Evolutionary conservation across 208 protist genomes (phyloP).

Genomic region (Phytomonas serpens): DNA sequence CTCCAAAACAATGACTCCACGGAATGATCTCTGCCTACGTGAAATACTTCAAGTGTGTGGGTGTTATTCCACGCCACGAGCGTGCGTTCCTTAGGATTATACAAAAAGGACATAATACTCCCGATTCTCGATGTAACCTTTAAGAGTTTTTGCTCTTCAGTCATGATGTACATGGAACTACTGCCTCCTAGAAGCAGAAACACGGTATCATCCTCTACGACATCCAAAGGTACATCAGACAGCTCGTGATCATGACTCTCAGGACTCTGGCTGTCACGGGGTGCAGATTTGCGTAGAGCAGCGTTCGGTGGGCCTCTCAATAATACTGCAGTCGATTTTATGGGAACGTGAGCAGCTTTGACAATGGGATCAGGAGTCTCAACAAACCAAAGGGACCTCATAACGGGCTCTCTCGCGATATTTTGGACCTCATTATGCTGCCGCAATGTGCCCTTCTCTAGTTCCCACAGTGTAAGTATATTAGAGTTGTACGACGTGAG

Average conservation of each 20-base stretch:
- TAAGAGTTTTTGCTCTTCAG: slow-evolving; percentile 61
- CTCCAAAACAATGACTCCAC: slow-evolving; percentile 38
- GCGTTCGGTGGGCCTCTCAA: background rate
- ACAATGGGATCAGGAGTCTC: slow-evolving; percentile 30
- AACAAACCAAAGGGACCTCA: slow-evolving; percentile 67
- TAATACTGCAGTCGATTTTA: background rate
- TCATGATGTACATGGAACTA: slow-evolving; percentile 31
- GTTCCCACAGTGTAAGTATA: slow-evolving; percentile 55
- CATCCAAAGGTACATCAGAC: background rate
- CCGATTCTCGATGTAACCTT: slow-evolving; percentile 43
- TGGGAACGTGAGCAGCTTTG: slow-evolving; percentile 35
- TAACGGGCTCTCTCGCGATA: background rate
- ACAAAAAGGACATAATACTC: slow-evolving; percentile 44
- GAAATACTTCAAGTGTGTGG: slow-evolving; percentile 59
- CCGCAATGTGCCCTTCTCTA: slow-evolving; percentile 37
- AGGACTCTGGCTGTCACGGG: background rate
- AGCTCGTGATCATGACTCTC: background rate
- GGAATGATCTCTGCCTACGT: slow-evolving; percentile 37
- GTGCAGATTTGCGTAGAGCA: background rate
- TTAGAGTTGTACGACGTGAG: slow-evolving; percentile 48
- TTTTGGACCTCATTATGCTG: background rate
- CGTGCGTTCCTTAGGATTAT: slow-evolving; percentile 42
- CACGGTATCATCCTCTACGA: slow-evolving; percentile 47
- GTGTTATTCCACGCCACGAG: slow-evolving; percentile 59
- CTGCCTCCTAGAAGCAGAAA: slow-evolving; percentile 58